Conservation (phyloP, 306 rosid species). For the Lathyrus oleraceus region DNA sequence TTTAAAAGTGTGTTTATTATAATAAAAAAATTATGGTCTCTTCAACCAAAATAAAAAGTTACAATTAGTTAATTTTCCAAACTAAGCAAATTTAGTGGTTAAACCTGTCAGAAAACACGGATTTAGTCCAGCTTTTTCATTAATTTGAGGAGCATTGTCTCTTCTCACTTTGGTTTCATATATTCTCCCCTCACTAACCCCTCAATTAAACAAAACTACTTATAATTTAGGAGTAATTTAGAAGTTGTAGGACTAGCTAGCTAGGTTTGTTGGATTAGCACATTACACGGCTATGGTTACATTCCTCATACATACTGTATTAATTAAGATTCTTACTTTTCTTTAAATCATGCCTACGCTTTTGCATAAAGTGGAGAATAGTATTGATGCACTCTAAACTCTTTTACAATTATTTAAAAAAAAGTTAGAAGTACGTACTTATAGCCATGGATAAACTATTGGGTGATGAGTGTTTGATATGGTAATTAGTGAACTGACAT, state of each 20-base stretch:
- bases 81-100: constrained; percentile 28
- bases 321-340: constrained; percentile 23
- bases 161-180: not conserved
- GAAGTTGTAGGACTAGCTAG: constrained; percentile 17
- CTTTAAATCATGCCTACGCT: constrained; percentile 18
- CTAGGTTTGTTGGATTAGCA: constrained; percentile 43
- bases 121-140: constrained; percentile 30
- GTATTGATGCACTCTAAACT: not conserved
- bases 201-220: not conserved
- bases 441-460: not conserved
- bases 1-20: too few relatives aligned
- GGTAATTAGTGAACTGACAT: constrained; percentile 33
- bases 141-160: constrained; percentile 27
- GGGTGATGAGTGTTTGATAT: not conserved
- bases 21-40: too few relatives aligned
- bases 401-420: too few relatives aligned
- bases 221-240: not conserved
- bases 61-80: not conserved
- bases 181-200: not conserved
- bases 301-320: constrained; percentile 20
- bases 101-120: constrained; percentile 45
- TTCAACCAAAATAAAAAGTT: too few relatives aligned
- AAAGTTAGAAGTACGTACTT: too few relatives aligned
- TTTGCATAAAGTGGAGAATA: constrained; percentile 28
- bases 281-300: constrained; percentile 39